Evolutionary conservation across 768 basidiomycete species (phyloP).

Genomic region (Rhizopogon sp.): DNA sequence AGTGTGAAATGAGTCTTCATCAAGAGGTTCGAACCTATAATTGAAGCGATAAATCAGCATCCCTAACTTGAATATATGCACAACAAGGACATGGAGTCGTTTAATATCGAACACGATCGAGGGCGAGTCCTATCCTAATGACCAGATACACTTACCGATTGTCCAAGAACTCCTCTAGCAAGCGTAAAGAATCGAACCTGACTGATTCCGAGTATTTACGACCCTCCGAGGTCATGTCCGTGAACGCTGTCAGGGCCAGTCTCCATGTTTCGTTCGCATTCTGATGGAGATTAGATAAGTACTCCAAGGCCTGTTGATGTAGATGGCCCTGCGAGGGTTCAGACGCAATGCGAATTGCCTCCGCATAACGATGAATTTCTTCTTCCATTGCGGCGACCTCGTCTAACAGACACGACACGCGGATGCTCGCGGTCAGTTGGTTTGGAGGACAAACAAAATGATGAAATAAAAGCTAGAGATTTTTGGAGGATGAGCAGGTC

Average conservation of each 20-base stretch:
- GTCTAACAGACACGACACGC: conserved; percentile 14
- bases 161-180: conserved; percentile 80
- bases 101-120: background rate
- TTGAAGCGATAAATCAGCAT: conserved; percentile 6
- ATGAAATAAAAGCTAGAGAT: background rate
- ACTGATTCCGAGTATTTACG: conserved; percentile 68
- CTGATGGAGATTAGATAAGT: conserved; percentile 71
- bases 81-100: background rate
- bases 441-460: background rate
- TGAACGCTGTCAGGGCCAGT: conserved; percentile 71
- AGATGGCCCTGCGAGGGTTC: conserved; percentile 67
- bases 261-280: conserved; percentile 77
- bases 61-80: background rate
- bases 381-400: conserved; percentile 51
- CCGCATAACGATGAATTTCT: conserved; percentile 71
- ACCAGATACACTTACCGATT: conserved; percentile 55
- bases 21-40: conserved; percentile 58
- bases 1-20: conserved; percentile 63
- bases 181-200: conserved; percentile 75
- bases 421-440: conserved; percentile 9
- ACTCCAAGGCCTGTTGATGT: conserved; percentile 85
- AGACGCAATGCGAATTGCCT: conserved; percentile 85
- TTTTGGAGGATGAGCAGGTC: background rate
- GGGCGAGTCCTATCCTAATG: background rate
- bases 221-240: conserved; percentile 56